Evolutionary conservation across 148 eudicot species (phyloP), one percentile per base, ranked within the genome.

Genomic region (Fagopyrum tataricum): DNA sequence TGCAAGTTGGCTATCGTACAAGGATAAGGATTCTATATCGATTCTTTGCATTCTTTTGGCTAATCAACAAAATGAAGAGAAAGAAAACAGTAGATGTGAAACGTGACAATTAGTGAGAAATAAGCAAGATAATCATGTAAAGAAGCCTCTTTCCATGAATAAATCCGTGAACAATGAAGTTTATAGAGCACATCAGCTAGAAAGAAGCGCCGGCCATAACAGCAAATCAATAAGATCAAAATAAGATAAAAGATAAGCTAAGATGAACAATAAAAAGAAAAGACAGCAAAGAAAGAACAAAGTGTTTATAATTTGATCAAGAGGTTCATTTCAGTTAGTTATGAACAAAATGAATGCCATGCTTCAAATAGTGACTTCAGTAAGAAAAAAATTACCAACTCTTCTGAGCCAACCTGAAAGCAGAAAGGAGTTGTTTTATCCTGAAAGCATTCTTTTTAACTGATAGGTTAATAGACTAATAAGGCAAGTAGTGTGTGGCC

Each of bases 1-100:
- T 37, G 42, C 69, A 5, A 37, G 43, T 64, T 64, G 69, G 62
- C 62, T 21, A 31, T 56, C 26, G 62, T 56, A 21, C 62, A 56
- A 56, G 62, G 62, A 64, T 64, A 39, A 64, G 69, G 13, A 11
- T 62, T 62, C 39, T 37, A 31, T 6, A 62, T 11, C 13, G 41
- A 31, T 62, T 13, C 66, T 12, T 48, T 48, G 12, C 15, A 14
- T 12, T 11, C n/a, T 64, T 55, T 55, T 7, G 10, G 61, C 26
- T 20, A 55, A 20, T 55, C 21, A n/a, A 20, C 18, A 6, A 20
- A 55, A n/a, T 15, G 20, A 56, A 20, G 21, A 56, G 26, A 56
- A 52, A 21, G 37, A 31, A 31, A 31, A 31, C 37, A 31, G 37
- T 31, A 31, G 37, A 31, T 31, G 37, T 31, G 37, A 31, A 31